phyloP scores from a whole-genome alignment of 192 early-diverging fungal species.

The Backusella sp. region DNA sequence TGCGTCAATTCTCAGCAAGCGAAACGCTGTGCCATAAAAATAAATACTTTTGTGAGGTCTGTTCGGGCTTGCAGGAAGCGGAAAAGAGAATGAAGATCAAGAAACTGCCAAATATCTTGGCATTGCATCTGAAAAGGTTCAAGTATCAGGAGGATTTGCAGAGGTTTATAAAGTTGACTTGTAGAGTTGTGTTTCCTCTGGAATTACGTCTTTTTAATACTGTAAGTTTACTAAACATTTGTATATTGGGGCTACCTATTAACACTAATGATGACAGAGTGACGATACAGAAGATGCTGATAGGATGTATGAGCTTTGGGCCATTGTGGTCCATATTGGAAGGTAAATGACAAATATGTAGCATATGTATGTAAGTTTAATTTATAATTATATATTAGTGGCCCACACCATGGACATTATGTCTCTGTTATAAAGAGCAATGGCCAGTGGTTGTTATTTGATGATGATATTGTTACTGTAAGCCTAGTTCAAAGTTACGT shows the following conservation, averaged over 20 bases:
- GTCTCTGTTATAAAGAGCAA: conserved; percentile 84
- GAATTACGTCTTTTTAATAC: conserved; percentile 95
- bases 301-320: conserved; percentile 84
- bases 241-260: background rate
- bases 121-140: conserved; percentile 95
- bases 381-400: conserved; percentile 42
- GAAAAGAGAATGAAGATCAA: conserved; percentile 98
- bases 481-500: background rate
- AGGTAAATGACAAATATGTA: conserved; percentile 41
- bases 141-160: conserved; percentile 94
- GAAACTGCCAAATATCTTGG: conserved; percentile 88
- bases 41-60: conserved; percentile 97
- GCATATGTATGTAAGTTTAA: background rate
- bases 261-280: conserved; percentile 23
- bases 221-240: conserved; percentile 35
- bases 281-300: conserved; percentile 86
- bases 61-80: conserved; percentile 93
- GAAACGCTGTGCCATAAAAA: conserved; percentile 97
- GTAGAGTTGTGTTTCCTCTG: conserved; percentile 92
- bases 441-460: conserved; percentile 90
- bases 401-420: conserved; percentile 96
- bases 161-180: conserved; percentile 90
- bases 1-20: conserved; percentile 89
- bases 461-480: conserved; percentile 92
- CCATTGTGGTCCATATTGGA: conserved; percentile 93